Conservation (phyloP, 2,329 filamentous ascomycete species). For the Chalaropsis thielavioides region DNA sequence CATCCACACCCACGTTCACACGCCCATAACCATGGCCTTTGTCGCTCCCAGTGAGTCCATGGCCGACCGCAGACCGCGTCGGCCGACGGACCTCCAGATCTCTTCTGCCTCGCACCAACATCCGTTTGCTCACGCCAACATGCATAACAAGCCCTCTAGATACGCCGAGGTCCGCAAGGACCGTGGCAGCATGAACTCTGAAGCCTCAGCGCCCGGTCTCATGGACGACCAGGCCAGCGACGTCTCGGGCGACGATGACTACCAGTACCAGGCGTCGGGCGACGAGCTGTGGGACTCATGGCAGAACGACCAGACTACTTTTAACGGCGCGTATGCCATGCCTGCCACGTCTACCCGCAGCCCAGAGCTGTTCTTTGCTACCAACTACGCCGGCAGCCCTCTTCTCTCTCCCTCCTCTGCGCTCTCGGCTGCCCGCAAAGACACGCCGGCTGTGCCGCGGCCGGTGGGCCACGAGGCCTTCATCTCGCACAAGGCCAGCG, state of each 20-base stretch:
- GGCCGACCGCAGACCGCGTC: slow-evolving; percentile 7
- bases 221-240: slow-evolving; percentile 39
- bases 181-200: slow-evolving; percentile 33
- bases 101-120: slow-evolving; percentile 16
- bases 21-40: not conserved
- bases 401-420: slow-evolving; percentile 4
- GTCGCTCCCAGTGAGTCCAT: not conserved
- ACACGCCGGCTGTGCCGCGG: slow-evolving; percentile 5
- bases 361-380: slow-evolving; percentile 9
- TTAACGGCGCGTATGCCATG: slow-evolving; percentile 4
- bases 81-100: slow-evolving; percentile 12
- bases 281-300: slow-evolving; percentile 39
- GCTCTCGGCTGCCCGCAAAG: slow-evolving; percentile 5
- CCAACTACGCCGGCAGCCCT: slow-evolving; percentile 3
- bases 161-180: slow-evolving; percentile 21
- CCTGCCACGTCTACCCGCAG: slow-evolving; percentile 17
- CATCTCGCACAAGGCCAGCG: slow-evolving; percentile 17
- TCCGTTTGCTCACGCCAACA: slow-evolving; percentile 7
- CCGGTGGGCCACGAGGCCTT: slow-evolving; percentile 16
- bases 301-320: slow-evolving; percentile 24
- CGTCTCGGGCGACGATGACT: slow-evolving; percentile 36
- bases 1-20: not conserved
- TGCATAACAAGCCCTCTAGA: slow-evolving; percentile 12
- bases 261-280: slow-evolving; percentile 32
- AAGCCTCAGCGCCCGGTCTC: slow-evolving; percentile 34